These are phyloP conservation scores for Pelargonium australe DNA, from an alignment of 441 rosid genomes.

Conservation along the genomic window DNA sequence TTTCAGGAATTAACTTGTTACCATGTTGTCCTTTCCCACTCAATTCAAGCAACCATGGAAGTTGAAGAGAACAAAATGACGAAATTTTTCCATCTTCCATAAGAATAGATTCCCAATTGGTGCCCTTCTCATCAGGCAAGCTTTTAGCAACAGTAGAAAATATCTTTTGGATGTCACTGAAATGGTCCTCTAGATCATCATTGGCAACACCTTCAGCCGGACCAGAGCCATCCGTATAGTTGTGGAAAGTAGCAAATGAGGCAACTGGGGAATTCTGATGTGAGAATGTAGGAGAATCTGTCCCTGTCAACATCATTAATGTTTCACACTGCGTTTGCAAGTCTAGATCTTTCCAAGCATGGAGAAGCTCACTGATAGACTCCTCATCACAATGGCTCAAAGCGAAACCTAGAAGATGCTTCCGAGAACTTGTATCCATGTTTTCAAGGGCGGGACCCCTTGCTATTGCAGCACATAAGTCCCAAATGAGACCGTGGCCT, in stretches of 20 bases:
- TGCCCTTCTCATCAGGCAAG: slow-evolving; percentile 47
- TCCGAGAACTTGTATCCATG: slow-evolving; percentile 79
- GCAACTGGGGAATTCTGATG: slow-evolving; percentile 28
- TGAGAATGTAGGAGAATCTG: slow-evolving; percentile 40
- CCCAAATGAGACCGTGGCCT: slow-evolving; percentile 97
- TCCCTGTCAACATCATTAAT: slow-evolving; percentile 51
- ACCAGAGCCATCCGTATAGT: slow-evolving; percentile 43
- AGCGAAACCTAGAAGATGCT: slow-evolving; percentile 83
- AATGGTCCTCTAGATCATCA: slow-evolving; percentile 40
- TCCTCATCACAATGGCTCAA: slow-evolving; percentile 92
- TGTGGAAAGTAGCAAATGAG: slow-evolving; percentile 27
- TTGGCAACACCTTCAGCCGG: slow-evolving; percentile 36
- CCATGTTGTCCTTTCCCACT: slow-evolving; percentile 41
- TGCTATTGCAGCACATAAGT: slow-evolving; percentile 96
- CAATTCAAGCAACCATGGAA: slow-evolving; percentile 91
- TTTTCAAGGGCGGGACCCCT: slow-evolving; percentile 93
- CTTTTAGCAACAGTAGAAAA: slow-evolving; percentile 60
- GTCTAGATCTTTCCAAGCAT: slow-evolving; percentile 97
- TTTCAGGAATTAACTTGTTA: slow-evolving; percentile 43
- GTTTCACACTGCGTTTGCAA: slow-evolving; percentile 78
- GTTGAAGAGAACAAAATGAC: slow-evolving; percentile 67
- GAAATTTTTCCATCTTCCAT: slow-evolving; percentile 69
- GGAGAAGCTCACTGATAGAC: slow-evolving; percentile 86
- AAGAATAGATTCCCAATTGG: slow-evolving; percentile 54
- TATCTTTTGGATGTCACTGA: slow-evolving; percentile 38